Base-by-base conservation (phyloP, 352 stramenopile species). In the Pythium diclinum region DNA sequence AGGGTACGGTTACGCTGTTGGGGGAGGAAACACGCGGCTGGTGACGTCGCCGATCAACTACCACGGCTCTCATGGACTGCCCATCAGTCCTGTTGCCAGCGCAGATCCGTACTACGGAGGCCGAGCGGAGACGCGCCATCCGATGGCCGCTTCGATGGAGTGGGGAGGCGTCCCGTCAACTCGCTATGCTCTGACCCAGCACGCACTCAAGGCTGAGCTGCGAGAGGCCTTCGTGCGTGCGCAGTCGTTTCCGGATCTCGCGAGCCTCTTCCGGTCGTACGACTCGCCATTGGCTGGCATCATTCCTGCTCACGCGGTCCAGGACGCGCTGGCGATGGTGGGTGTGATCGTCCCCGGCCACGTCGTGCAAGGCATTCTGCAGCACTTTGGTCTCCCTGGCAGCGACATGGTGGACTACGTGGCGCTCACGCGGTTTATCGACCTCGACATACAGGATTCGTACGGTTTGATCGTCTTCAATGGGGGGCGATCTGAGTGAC, bases 361-460 rank as follows among this genome's bases (percentile, higher is more conserved):
- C 10, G n/a, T 76, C 0, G 36, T 84, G 3, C 67, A 83, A 36
- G 61, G 32, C 13, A 75, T 88, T 30, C 60, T 63, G 17, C 74
- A 85, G 63, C 59, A 81, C 10, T 90, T 87, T 40, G 69, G 62
- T 7, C 67, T 74, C 6, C 68, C 67, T 17, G 67, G 67, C 0
- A 73, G 69, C 1, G 69, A 55, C 17, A 34, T 84, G n/a, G 61
- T 88, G n/a, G 76, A 90, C 63, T 90, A 90, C 55, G 33, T 72
- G 7, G 70, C 72, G 3, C 61, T 90, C 23, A 69, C 67, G 23
- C 68, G 59, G 9, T 87, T 85, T 52, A 58, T 90, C 16, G 69
- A 85, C 14, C 55, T 88, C 17, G 79, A 88, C 34, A 49, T 47
- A 21, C 71, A 81, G 44, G 81, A 90, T 67, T 63, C 81, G 81